Evolutionary conservation across 352 stramenopile genomes (phyloP).

Genomic region (Globisporangium middletonii): DNA sequence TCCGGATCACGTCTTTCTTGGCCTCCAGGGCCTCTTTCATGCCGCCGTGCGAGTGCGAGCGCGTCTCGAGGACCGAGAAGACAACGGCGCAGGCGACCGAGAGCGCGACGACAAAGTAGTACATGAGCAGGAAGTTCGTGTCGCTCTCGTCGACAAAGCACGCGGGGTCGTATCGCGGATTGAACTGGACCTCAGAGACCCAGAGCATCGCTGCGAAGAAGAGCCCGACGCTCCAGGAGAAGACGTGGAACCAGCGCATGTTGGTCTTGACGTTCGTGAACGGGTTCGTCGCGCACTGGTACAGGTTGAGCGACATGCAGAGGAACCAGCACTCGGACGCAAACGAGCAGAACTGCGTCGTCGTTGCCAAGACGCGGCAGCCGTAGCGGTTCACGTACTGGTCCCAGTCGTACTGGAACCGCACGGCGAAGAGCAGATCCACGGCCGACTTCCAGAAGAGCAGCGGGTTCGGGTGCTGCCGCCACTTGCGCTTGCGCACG

Average conservation of each 20-base stretch:
- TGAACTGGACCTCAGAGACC: slow-evolving; percentile 44
- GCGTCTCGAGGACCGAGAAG: slow-evolving; percentile 66
- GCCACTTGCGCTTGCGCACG: slow-evolving; percentile 56
- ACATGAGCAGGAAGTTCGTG: slow-evolving; percentile 53
- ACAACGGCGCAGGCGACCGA: slow-evolving; percentile 56
- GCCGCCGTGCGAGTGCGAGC: slow-evolving; percentile 60
- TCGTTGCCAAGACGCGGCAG: slow-evolving; percentile 48
- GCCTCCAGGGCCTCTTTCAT: slow-evolving; percentile 74
- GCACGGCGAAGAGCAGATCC: slow-evolving; percentile 68
- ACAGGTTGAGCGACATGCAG: slow-evolving; percentile 81
- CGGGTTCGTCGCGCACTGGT: slow-evolving; percentile 81
- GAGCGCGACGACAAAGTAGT: slow-evolving; percentile 72
- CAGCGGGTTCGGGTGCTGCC: slow-evolving; percentile 73
- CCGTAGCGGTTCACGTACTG: slow-evolving; percentile 36
- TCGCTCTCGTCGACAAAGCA: slow-evolving; percentile 78
- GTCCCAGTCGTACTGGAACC: slow-evolving; percentile 70
- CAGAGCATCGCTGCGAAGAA: slow-evolving; percentile 53
- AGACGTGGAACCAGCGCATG: slow-evolving; percentile 63
- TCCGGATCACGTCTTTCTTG: slow-evolving; percentile 80
- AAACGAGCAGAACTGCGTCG: slow-evolving; percentile 74
- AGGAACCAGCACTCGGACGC: slow-evolving; percentile 87
- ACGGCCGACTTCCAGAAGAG: slow-evolving; percentile 80
- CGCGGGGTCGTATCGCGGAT: slow-evolving; percentile 35
- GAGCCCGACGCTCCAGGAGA: slow-evolving; percentile 59
- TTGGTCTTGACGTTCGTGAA: slow-evolving; percentile 82